A percentile compares a stretch with the other conserved stretches of the same genome.
Conservation (phyloP, 2,329 filamentous ascomycete genomes). For the Ambrosiella cleistominuta region DNA sequence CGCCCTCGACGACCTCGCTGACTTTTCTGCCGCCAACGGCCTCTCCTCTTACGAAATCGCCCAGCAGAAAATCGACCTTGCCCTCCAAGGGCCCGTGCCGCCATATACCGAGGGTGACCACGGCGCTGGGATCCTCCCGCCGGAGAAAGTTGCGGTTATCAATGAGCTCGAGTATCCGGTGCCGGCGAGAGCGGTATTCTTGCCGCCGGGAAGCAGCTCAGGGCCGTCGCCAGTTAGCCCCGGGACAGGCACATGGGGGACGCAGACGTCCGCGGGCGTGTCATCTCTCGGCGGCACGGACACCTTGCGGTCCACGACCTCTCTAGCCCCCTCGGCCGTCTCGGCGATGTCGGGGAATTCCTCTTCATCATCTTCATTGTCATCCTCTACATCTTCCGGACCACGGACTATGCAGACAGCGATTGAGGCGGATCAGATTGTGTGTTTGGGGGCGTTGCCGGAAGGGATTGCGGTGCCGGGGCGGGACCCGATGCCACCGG, state of each 20-base stretch:
- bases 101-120: constrained; percentile 27
- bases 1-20: constrained; percentile 19
- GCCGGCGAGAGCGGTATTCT: constrained; percentile 14
- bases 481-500: constrained; percentile 1
- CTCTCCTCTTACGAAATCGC: constrained; percentile 34
- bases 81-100: constrained; percentile 32
- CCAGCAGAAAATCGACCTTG: constrained; percentile 31
- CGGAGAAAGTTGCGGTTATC: constrained; percentile 7
- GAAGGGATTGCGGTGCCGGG: constrained; percentile 24
- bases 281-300: constrained; percentile 7
- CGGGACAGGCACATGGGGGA: neutral
- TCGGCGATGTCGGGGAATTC: neutral
- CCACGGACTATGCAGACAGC: constrained; percentile 28
- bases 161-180: neutral
- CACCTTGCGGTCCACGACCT: neutral
- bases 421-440: constrained; percentile 34
- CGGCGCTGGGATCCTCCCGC: neutral
- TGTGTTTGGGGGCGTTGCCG: constrained; percentile 38
- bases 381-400: constrained; percentile 16
- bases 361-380: neutral
- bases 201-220: constrained; percentile 8
- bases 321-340: neutral
- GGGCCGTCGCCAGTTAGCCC: constrained; percentile 3
- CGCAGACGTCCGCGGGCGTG: constrained; percentile 1
- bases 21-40: constrained; percentile 19